Base-by-base conservation (phyloP, 169 alveolate genomes). In the Sarcocystis neurona region DNA sequence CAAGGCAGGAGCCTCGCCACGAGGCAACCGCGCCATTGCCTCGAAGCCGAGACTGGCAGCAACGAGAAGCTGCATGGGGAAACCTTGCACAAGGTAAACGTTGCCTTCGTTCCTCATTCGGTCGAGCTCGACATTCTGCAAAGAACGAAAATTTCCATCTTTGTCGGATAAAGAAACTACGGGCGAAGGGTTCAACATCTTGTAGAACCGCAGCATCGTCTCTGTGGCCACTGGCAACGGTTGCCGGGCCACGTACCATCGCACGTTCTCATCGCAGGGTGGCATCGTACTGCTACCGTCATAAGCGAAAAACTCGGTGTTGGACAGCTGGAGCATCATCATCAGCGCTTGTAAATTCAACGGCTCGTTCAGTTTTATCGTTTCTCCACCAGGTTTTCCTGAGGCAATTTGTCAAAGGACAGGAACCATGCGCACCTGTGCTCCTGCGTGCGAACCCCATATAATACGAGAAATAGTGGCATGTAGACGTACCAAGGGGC, bases 201-300 rank as follows among this genome's bases (percentile, higher is more conserved):
- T 95, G 91, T 95, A 93, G 77, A 95, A 92, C 46, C 94, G 92
- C 77, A 94, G 90, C 93, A 95, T 95, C 30, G 95, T 86, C 79
- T 95, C 96, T 4, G 97, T 94, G 41, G 97, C 94, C 23, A 92
- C 93, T 20, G 97, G 97, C 32, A 95, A 93, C 30, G 97, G 93
- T 84, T 94, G 94, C 89, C 94, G 93, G 30, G 97, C 97, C 18
- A 95, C 97, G 82, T 94, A 94, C 97, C 97, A 94, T 43, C 94
- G 80, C 50, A 95, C 95, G 60, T 94, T 94, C 85, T 95, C 97
- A 60, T 93, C 95, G 77, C 97, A 95, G 30, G 91, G 94, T 2
- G 96, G 96, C 79, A 89, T 92, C 20, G 97, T 95, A 47, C 93
- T 93, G 70, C 96, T 94, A 3, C 97, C 97, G 75, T 93, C 96